Base-by-base conservation (phyloP, 768 basidiomycete genomes). In the Phaeotremella skinneri region DNA sequence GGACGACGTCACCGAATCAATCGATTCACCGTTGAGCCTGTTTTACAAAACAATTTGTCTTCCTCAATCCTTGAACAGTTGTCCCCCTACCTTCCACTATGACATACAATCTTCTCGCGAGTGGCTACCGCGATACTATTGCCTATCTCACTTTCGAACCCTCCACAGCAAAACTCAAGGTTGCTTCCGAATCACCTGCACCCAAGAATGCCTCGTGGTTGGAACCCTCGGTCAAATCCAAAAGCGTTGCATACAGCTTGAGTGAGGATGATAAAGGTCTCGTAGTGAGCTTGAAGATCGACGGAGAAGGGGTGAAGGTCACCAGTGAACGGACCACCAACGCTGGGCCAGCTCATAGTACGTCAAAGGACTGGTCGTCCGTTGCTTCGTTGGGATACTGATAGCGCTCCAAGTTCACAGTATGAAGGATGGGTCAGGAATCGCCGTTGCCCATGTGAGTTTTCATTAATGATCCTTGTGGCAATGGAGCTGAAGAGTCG, bases 371-470 rank as follows among this genome's bases (percentile, higher is more conserved):
- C 31, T 30, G 26, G 9, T 31, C 21, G 39, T 25, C n/a, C 42
- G 37, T 16, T 29, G 17, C 14, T 20, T 79, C 6, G 79, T 80
- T 43, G 78, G 79, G 0, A 67, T 81, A 14, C 86, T 84, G 64
- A 84, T 82, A 34, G 87, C 86, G 0, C 78, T 76, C 58, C 85
- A 87, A 2, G 89, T 87, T 69, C 83, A 83, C n/a, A 64, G 89
- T 27, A 65, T 84, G 32, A 85, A 83, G 21, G 79, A 81, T 20
- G 81, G 84, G 26, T 78, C 83, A 49, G 82, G 86, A 43, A 69
- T 90, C 23, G 68, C 89, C 42, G 79, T 87, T 54, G 85, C 83
- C 39, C 91, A 91, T 78, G 89, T 91, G 68, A 61, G 89, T 83
- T 25, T 7, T 4, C 2, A 42, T 39, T 16, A 31, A 27, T 58